These are phyloP conservation scores for Canavalia ensiformis DNA, from an alignment of 306 rosid species.

Conservation along the genomic window DNA sequence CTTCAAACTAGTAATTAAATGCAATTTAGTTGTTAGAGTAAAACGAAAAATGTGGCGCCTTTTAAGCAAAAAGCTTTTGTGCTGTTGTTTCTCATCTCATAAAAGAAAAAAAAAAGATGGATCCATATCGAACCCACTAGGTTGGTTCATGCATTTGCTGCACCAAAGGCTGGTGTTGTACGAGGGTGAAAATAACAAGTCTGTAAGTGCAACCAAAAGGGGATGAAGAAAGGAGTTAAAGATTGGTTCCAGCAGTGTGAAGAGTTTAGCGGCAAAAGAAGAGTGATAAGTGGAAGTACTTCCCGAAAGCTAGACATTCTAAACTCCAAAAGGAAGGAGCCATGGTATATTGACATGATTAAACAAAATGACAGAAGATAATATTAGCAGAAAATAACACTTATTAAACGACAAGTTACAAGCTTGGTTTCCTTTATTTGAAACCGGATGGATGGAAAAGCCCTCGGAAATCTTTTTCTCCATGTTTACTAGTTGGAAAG, in stretches of 20 bases:
- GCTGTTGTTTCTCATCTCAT: constrained; percentile 28
- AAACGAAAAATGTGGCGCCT: constrained; percentile 36
- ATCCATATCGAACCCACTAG: constrained; percentile 10
- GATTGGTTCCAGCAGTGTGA: not conserved
- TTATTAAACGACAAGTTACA: constrained; percentile 26
- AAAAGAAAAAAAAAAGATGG: constrained; percentile 10
- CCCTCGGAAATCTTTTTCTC: constrained; percentile 30
- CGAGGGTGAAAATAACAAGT: not conserved
- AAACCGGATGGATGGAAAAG: constrained; percentile 32
- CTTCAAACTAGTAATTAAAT: constrained; percentile 22
- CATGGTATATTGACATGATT: not conserved
- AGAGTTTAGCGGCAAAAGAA: constrained; percentile 14
- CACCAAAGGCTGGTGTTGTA: not conserved
- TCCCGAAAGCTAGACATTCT: not conserved
- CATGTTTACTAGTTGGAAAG: constrained; percentile 25
- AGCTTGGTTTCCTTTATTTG: not conserved
- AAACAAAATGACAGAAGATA: constrained; percentile 2
- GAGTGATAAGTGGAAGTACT: not conserved
- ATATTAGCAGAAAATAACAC: not conserved
- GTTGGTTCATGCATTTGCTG: constrained; percentile 42
- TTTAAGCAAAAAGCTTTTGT: constrained; percentile 20
- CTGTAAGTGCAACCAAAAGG: not conserved
- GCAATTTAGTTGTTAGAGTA: constrained; percentile 23
- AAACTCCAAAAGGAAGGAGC: constrained; percentile 1
- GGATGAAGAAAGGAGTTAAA: not conserved